Percentiles rank a stretch among this genome's conserved stretches.
phyloP scores from a whole-genome alignment of 2,329 filamentous ascomycete genomes.

The Diaporthe helianthi region DNA sequence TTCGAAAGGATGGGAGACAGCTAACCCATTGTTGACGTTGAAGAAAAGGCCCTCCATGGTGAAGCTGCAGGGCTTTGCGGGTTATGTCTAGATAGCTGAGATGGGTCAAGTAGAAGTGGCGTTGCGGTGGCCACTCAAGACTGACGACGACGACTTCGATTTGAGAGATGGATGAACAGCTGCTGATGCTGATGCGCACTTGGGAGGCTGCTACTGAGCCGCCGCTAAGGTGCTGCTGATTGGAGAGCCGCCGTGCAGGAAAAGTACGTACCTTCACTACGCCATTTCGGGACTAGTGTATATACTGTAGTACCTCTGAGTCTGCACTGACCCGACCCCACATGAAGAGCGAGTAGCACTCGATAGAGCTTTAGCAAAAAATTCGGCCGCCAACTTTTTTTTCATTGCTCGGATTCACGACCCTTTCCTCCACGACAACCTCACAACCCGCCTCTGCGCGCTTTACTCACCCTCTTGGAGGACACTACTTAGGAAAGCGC shows the following conservation, averaged over 20 bases:
- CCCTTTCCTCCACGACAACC: slow-evolving; percentile 24
- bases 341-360: slow-evolving; percentile 25
- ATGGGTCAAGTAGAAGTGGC: neutral
- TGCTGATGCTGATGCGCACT: slow-evolving; percentile 24
- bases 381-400: slow-evolving; percentile 33
- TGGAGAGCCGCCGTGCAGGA: slow-evolving; percentile 10
- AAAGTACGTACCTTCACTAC: slow-evolving; percentile 9
- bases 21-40: slow-evolving; percentile 90
- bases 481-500: slow-evolving; percentile 34
- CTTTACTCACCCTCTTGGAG: slow-evolving; percentile 38
- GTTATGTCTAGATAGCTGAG: slow-evolving; percentile 15
- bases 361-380: slow-evolving; percentile 31
- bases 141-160: slow-evolving; percentile 29
- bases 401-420: slow-evolving; percentile 24
- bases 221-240: slow-evolving; percentile 19
- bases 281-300: slow-evolving; percentile 18
- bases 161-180: neutral
- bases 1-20: neutral
- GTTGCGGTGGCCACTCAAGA: neutral
- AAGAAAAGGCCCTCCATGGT: slow-evolving; percentile 91
- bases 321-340: slow-evolving; percentile 33
- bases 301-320: neutral
- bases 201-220: neutral
- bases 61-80: neutral
- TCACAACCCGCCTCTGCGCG: slow-evolving; percentile 30